Conservation (phyloP, 306 rosid genomes). For the Cicer yamashitae region DNA sequence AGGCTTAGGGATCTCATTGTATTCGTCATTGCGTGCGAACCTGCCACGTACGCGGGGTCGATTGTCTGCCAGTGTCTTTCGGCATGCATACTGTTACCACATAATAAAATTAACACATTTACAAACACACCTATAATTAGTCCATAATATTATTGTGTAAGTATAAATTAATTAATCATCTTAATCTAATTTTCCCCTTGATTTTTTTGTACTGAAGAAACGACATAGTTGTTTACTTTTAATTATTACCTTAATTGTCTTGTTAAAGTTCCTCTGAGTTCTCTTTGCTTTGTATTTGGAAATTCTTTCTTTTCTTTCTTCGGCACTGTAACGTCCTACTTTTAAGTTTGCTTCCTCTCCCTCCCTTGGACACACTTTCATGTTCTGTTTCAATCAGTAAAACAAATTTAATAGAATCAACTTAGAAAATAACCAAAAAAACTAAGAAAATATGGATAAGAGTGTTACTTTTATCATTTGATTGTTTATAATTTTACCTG, state of each 20-base stretch:
- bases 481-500: slow-evolving; percentile 56
- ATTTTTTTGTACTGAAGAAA: no score
- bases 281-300: slow-evolving; percentile 93
- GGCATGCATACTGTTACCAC: slow-evolving; percentile 74
- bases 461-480: no score
- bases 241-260: slow-evolving; percentile 79
- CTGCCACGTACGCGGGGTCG: slow-evolving; percentile 96
- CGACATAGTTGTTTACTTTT: no score
- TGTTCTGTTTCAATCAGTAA: slow-evolving; percentile 48
- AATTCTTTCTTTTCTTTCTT: slow-evolving; percentile 85
- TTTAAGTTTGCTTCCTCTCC: slow-evolving; percentile 70
- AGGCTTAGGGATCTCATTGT: slow-evolving; percentile 60
- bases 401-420: not conserved
- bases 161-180: not conserved
- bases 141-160: no score
- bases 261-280: slow-evolving; percentile 91
- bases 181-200: not conserved
- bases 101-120: not conserved
- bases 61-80: slow-evolving; percentile 94
- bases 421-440: not conserved
- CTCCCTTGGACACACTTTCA: slow-evolving; percentile 52
- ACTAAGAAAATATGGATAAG: no score
- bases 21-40: slow-evolving; percentile 89
- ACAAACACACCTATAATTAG: no score
- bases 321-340: slow-evolving; percentile 80